Evolutionary conservation across 495 filamentous ascomycete genomes (phyloP), one percentile per base, ranked within the genome.

Genomic region (Xylaria scruposa): DNA sequence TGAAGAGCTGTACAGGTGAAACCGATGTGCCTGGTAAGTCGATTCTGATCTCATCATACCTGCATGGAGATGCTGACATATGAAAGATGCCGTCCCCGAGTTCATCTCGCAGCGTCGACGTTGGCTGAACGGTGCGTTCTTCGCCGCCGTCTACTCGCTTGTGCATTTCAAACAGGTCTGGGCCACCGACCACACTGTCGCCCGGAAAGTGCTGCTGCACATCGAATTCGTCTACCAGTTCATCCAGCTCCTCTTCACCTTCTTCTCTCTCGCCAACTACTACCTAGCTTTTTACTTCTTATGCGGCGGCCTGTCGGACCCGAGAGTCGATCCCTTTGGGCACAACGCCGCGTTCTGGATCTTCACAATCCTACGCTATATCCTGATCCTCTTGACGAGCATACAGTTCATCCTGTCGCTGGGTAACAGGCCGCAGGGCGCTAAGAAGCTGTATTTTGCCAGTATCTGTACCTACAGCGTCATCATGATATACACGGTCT

Each of bases 281-380:
- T 99, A 98, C 79, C 89, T 99, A 64, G 96, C 94, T 73, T 99
- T 99, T 81, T 98, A 94, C 88, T 98, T 98, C 86, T 93, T 98
- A 78, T 94, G 94, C 58, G 97, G 97, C 49, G 97, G 94, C n/a
- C 88, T 99, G 17, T 89, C 91, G 6, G 93, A 98, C 75, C 80
- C 88, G 0, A 84, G 83, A 44, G 84, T 97, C 72, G 95, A 98
- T 82, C 97, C 97, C 1, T 98, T 98, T 74, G 94, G 94, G 29
- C 89, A 95, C 78, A 87, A 91, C 70, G 91, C 95, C 78, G 94
- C 94, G 31, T 85, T 90, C 59, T 91, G 91, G 79, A 91, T 99
- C 76, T 99, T 99, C 81, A 84, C 88, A 42, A 86, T 98, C 66
- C 84, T 99, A 17, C 90, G 93, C 54, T 98, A 97, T 79, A 86